A percentile compares a stretch with the other conserved stretches of the same genome.
These are phyloP conservation scores for Ampelomyces quisqualis DNA, from an alignment of 2,329 filamentous ascomycete species.

Conservation along the genomic window DNA sequence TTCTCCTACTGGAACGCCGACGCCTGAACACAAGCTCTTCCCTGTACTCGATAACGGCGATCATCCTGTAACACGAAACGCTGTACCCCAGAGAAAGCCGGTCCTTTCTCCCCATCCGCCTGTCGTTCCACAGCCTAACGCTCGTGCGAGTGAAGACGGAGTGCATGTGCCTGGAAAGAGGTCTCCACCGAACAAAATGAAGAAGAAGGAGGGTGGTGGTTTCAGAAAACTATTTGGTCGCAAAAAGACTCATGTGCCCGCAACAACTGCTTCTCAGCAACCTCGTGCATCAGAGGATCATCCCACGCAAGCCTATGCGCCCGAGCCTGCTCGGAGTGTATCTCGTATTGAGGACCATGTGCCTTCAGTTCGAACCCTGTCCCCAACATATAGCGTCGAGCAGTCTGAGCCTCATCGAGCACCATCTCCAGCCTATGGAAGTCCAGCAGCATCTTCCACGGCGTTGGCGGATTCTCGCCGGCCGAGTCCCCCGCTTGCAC, in stretches of 20 bases:
- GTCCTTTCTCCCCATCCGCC: constrained; percentile 3
- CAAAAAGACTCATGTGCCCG: constrained; percentile 37
- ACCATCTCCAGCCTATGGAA: constrained; percentile 29
- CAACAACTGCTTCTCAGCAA: constrained; percentile 11
- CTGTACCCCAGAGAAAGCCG: constrained; percentile 34
- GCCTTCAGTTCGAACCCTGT: constrained; percentile 26
- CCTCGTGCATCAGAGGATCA: constrained; percentile 19
- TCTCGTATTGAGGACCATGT: constrained; percentile 29
- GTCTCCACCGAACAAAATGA: constrained; percentile 38
- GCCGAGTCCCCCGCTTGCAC: constrained; percentile 54
- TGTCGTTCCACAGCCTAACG: constrained; percentile 13
- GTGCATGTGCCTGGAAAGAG: constrained; percentile 27
- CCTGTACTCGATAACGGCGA: constrained; percentile 24
- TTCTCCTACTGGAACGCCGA: constrained; percentile 27
- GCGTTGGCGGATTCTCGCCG: constrained; percentile 33
- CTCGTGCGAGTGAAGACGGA: constrained; percentile 25
- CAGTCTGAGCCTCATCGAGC: constrained; percentile 22
- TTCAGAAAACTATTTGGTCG: constrained; percentile 46
- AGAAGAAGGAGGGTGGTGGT: constrained; percentile 41
- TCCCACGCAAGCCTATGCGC: constrained; percentile 16
- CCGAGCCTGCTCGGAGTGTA: constrained; percentile 25
- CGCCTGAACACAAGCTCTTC: constrained; percentile 35
- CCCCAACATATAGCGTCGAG: constrained; percentile 24
- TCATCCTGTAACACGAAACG: constrained; percentile 47
- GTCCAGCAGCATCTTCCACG: constrained; percentile 26